phyloP scores from a whole-genome alignment of 192 early-diverging fungal genomes.

The Rhizophagus sp. region DNA sequence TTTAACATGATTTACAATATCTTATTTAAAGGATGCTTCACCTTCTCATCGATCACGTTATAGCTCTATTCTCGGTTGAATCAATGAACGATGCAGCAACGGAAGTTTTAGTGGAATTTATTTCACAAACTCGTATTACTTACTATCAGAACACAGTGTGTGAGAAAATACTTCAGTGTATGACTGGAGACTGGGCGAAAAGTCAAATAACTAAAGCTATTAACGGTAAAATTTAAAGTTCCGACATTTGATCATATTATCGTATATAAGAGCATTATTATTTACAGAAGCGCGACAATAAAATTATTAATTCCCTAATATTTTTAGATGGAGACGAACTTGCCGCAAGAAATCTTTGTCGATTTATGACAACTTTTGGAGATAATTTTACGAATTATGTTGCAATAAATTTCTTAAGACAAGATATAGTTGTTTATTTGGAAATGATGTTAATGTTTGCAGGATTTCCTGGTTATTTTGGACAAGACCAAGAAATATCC shows the following conservation, averaged over 20 bases:
- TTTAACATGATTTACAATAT: neutral
- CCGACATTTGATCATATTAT: neutral
- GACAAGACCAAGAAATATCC: conserved; percentile 59
- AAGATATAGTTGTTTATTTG: conserved; percentile 47
- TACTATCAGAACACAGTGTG: conserved; percentile 43
- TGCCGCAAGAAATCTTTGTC: conserved; percentile 43
- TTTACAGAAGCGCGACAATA: neutral
- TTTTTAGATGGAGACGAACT: conserved; percentile 52
- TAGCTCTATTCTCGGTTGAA: conserved; percentile 44
- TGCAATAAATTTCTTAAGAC: conserved; percentile 40
- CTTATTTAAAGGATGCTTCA: conserved; percentile 38
- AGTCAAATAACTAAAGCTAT: conserved; percentile 44
- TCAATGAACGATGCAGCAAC: conserved; percentile 51
- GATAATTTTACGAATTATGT: conserved; percentile 61
- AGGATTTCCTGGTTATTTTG: conserved; percentile 69
- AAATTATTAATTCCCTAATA: neutral
- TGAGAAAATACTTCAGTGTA: conserved; percentile 47
- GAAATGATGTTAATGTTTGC: conserved; percentile 66
- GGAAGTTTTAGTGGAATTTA: conserved; percentile 55
- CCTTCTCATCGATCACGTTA: conserved; percentile 43
- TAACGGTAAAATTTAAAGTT: conserved; percentile 33
- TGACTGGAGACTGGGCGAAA: conserved; percentile 51
- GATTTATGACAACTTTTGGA: conserved; percentile 55
- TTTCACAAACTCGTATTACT: conserved; percentile 43
- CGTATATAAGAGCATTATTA: no score